Base-by-base conservation (phyloP, 495 filamentous ascomycete species). In the Neurospora sp. region DNA sequence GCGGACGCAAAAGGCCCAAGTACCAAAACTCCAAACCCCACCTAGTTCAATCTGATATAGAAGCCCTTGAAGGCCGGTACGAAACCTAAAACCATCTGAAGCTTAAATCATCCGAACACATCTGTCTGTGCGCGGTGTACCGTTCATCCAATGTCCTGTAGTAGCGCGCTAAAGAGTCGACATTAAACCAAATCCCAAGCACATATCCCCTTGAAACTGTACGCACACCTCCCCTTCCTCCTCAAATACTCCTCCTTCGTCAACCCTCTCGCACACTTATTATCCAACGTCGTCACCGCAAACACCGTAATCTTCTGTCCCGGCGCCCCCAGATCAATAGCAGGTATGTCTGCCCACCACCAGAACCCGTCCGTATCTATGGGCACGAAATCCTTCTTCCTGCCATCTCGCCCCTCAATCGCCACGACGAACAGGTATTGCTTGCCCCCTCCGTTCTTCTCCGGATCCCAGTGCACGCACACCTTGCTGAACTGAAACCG, bases 391-490 rank as follows among this genome's bases (percentile, higher is more conserved):
- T 88, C 87, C 22, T 94, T 90, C 35, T 90, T 88, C 27, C 88
- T 80, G 3, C 92, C 93, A 75, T 93, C 91, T 46, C 87, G 69
- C 1, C 90, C 92, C 20, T 89, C 83, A 16, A 92, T 86, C 71
- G 85, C 84, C 39, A 97, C 81, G 39, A 91, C 79, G 77, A 93
- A 89, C 31, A 93, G 79, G 69, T 88, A 90, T 9, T 87, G 87
- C 75, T 87, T 86, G 3, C 89, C 88, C 48, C 77, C 79, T 12
- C 91, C 91, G 75, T 94, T 88, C 39, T 81, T 84, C 71, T 89
- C 85, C 37, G 90, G 83, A 53, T 87, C 87, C 93, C 93, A 97
- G 76, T 97, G 94, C 78, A 87, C 85, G 78, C 94, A 97, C 27
- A 91, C 75, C 72, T 91, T 88, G 11, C 84, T 83, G 76, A 96